Evolutionary conservation across 2,329 filamentous ascomycete genomes (phyloP), one percentile per base, ranked within the genome.

Genomic region (Cordyceps pruinosa): DNA sequence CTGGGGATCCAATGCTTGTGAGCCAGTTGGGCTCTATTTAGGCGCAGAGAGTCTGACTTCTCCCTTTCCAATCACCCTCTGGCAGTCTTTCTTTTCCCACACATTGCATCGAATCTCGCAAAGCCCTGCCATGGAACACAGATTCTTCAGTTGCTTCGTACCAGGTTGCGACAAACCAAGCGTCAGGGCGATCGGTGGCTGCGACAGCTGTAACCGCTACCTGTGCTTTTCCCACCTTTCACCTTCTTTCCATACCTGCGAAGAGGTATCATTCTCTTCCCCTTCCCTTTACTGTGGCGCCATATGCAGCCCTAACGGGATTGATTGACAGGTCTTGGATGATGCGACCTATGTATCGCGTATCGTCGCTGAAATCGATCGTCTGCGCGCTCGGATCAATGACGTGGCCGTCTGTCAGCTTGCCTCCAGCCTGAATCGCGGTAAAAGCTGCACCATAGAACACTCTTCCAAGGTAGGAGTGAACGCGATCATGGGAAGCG

Each of bases 401-500:
- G 52, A 60, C 15, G 21, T 10, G 23, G 62, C 61, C 12, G 59
- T 63, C 5, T 63, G 61, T 35, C n/a, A 58, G 49, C 61, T 60
- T 13, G 60, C 61, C 2, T 61, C 59, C 10, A 48, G 48, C 10
- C 54, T 63, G 34, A 63, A 61, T 23, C 5, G 21, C 26, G 61
- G 56, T 9, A 58, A 41, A 30, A 23, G 2, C 34, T 63, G 62
- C 39, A 57, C 6, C 19, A 49, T 63, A 13, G 59, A 61, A 19
- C 35, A 61, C 39, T 42, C 58, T 35, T 55, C 53, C 9, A 55
- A 57, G 17, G 52, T 61, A 19, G 60, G 60, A 21, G 15, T 23
- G 12, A 61, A 47, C 48, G 58, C 64, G 48, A 59, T 68, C 5
- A 68, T 60, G 59, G 66, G 66, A 23, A 42, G 58, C 45, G 65